These are phyloP conservation scores for Naumovozyma baii DNA, from an alignment of 805 yeast genomes.

Conservation along the genomic window DNA sequence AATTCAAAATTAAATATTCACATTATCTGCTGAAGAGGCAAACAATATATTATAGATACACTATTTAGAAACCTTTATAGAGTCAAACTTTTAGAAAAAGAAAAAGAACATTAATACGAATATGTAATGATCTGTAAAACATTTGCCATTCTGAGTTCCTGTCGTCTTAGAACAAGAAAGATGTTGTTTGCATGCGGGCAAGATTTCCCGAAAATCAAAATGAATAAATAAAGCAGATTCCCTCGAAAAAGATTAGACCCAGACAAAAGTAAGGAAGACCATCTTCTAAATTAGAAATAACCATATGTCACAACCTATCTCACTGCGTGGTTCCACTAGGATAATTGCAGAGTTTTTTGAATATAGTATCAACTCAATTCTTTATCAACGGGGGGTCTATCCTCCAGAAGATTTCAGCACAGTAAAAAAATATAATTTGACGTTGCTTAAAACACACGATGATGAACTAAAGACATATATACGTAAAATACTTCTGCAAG, in stretches of 20 bases:
- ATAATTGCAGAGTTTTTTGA: slow-evolving; percentile 77
- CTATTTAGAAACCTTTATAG: background rate
- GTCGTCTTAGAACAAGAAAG: no score
- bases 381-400: slow-evolving; percentile 84
- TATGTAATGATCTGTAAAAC: no score
- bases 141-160: no score
- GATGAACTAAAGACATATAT: slow-evolving; percentile 69
- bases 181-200: no score
- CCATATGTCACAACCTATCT: slow-evolving; percentile 18
- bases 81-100: no score
- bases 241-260: no score
- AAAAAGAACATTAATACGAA: no score
- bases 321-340: slow-evolving; percentile 70
- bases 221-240: no score
- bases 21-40: background rate
- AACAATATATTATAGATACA: background rate
- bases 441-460: slow-evolving; percentile 60
- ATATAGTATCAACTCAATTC: slow-evolving; percentile 67
- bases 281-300: background rate
- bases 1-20: slow-evolving; percentile 11
- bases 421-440: slow-evolving; percentile 71
- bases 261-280: no score
- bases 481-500: slow-evolving; percentile 54
- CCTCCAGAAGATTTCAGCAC: slow-evolving; percentile 77
- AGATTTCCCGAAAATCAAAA: no score